Conservation (phyloP, 129 eudicot genomes). For the Helianthus tuberosus region DNA sequence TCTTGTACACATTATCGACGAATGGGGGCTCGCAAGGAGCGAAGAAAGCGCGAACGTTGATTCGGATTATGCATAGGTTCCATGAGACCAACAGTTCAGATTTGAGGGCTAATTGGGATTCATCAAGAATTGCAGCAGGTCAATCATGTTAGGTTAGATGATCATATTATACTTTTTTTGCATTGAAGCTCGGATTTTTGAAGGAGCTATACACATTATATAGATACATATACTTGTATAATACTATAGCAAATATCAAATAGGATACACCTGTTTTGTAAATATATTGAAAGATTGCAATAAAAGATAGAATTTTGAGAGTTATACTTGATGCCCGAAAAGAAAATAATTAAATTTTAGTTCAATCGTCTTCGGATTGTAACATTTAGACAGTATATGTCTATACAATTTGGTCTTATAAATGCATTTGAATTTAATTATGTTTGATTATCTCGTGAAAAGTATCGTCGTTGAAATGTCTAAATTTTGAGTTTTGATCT, state of each 20-base stretch:
- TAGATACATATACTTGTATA: conserved; percentile 18
- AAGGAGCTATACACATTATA: conserved; percentile 29
- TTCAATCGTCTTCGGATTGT: background rate
- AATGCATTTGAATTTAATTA: too few species aligned
- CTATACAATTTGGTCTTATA: too few species aligned
- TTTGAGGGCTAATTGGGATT: conserved; percentile 39
- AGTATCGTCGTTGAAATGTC: too few species aligned
- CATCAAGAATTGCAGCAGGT: conserved; percentile 46
- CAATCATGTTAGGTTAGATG: conserved; percentile 47
- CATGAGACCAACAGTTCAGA: conserved; percentile 59
- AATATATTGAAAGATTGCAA: conserved; percentile 1
- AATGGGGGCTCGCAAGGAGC: too few species aligned
- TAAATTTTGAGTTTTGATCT: too few species aligned
- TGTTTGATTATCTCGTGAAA: too few species aligned
- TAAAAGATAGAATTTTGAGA: conserved; percentile 2
- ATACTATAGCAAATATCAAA: background rate
- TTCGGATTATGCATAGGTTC: conserved; percentile 60
- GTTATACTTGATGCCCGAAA: background rate
- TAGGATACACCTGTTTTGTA: conserved; percentile 1
- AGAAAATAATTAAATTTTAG: too few species aligned
- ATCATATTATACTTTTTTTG: background rate
- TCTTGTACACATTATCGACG: too few species aligned
- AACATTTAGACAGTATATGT: too few species aligned
- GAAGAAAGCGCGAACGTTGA: too few species aligned
- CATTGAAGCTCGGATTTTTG: conserved; percentile 39